These are phyloP conservation scores for Ascochyta koolunga DNA, from an alignment of 2,329 filamentous ascomycete species.

Conservation along the genomic window DNA sequence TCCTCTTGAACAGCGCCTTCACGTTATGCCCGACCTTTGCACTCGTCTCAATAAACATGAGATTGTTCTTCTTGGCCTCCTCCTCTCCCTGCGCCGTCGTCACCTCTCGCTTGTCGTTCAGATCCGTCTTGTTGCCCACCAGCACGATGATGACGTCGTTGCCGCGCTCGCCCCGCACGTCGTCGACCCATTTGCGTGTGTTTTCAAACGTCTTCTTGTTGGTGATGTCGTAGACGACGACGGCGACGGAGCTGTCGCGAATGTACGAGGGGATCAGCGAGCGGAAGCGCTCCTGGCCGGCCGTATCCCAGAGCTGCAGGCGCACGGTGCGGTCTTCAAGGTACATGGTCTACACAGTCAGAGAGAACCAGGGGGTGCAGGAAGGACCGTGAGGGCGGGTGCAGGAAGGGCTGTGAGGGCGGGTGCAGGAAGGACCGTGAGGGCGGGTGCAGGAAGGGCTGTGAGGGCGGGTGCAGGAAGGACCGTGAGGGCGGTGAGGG, in stretches of 20 bases:
- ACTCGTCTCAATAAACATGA: slow-evolving; percentile 99
- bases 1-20: slow-evolving; percentile 95
- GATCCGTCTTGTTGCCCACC: slow-evolving; percentile 98
- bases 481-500: not conserved
- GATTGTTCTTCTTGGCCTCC: slow-evolving; percentile 94
- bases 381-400: no score
- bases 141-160: slow-evolving; percentile 99
- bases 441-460: slow-evolving; percentile 3
- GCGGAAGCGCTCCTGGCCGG: slow-evolving; percentile 95
- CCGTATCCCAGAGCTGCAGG: slow-evolving; percentile 97
- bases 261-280: slow-evolving; percentile 98
- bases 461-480: slow-evolving; percentile 5
- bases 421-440: not conserved
- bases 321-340: slow-evolving; percentile 97
- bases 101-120: slow-evolving; percentile 97
- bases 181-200: slow-evolving; percentile 99
- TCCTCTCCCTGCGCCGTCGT: slow-evolving; percentile 96
- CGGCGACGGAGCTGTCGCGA: slow-evolving; percentile 94
- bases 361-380: no score
- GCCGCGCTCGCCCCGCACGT: slow-evolving; percentile 92
- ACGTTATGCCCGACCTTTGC: slow-evolving; percentile 98
- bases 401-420: slow-evolving; percentile 5
- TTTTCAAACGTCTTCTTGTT: slow-evolving; percentile 98
- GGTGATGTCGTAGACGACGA: slow-evolving; percentile 98
- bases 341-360: slow-evolving; percentile 83